phyloP scores from a whole-genome alignment of 1,284 basidiomycete genomes.

The Hortiboletus rubellus region DNA sequence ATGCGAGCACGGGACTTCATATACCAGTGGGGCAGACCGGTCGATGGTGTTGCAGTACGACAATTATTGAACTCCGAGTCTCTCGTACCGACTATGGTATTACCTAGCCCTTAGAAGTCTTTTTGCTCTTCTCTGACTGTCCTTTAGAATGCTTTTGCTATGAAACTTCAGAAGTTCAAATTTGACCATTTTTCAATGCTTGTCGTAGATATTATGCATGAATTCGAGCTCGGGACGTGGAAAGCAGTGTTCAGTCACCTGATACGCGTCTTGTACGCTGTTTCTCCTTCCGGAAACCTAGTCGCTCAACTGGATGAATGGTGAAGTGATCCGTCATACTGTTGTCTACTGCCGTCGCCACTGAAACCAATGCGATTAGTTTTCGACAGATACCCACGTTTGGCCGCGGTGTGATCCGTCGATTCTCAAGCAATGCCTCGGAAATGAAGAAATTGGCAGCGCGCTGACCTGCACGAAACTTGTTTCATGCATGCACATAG shows the following conservation, averaged over 20 bases:
- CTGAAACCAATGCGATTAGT: background rate
- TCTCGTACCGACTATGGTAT: constrained; percentile 2
- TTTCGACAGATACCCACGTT: constrained; percentile 11
- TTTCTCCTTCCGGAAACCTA: constrained; percentile 1
- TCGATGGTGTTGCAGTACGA: background rate
- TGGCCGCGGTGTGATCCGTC: constrained; percentile 2
- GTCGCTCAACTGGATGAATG: constrained; percentile 1
- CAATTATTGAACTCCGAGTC: background rate
- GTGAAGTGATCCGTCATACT: background rate
- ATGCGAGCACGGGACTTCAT: constrained; percentile 1
- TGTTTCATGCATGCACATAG: too few species aligned
- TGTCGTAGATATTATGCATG: constrained; percentile 24
- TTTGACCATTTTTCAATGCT: constrained; percentile 19
- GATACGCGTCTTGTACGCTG: constrained; percentile 10
- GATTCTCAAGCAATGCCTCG: constrained; percentile 8
- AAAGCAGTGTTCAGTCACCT: constrained; percentile 17
- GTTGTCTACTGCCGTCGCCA: background rate
- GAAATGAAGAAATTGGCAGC: constrained; percentile 10
- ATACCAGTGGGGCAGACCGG: background rate
- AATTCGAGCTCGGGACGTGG: constrained; percentile 24
- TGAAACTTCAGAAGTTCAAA: constrained; percentile 1
- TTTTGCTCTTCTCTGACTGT: background rate
- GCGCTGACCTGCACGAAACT: background rate
- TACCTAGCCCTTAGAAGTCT: background rate
- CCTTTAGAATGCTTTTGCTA: constrained; percentile 9